phyloP scores from a whole-genome alignment of 805 yeast species.

The Kuraishia capsulata region DNA sequence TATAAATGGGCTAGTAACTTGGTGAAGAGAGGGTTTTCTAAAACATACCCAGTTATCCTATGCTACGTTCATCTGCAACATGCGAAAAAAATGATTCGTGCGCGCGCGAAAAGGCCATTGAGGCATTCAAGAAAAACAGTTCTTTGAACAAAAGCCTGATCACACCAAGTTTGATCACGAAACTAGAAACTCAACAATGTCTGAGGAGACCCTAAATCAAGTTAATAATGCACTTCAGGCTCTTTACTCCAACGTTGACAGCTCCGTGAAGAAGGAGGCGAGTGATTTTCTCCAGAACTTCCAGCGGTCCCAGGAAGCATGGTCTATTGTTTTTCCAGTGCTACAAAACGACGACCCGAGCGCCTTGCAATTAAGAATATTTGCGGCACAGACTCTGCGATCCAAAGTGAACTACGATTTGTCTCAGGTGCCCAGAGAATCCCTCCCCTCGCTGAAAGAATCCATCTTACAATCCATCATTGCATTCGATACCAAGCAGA shows the following conservation, averaged over 20 bases:
- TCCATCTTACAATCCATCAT: conserved; percentile 52
- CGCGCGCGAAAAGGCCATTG: no score
- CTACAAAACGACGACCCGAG: conserved; percentile 26
- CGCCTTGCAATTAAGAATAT: conserved; percentile 56
- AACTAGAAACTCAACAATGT: neutral
- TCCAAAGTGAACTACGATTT: conserved; percentile 81
- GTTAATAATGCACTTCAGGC: conserved; percentile 37
- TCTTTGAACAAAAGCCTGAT: no score
- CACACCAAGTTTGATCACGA: no score
- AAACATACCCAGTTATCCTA: no score
- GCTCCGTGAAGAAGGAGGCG: conserved; percentile 33
- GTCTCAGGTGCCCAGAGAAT: conserved; percentile 57
- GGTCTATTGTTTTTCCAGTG: conserved; percentile 60
- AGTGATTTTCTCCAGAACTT: conserved; percentile 61
- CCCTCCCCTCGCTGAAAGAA: conserved; percentile 54
- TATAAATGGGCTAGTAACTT: no score
- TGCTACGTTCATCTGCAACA: no score
- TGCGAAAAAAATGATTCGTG: no score
- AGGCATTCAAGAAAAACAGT: no score
- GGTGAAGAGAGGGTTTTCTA: no score
- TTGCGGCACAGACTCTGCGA: conserved; percentile 87
- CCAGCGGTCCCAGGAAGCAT: conserved; percentile 76
- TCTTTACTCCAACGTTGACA: conserved; percentile 23
- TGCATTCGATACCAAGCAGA: conserved; percentile 34
- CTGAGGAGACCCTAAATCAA: conserved; percentile 8